Conservation (phyloP, 768 basidiomycete genomes). For the Auriscalpium orientale region DNA sequence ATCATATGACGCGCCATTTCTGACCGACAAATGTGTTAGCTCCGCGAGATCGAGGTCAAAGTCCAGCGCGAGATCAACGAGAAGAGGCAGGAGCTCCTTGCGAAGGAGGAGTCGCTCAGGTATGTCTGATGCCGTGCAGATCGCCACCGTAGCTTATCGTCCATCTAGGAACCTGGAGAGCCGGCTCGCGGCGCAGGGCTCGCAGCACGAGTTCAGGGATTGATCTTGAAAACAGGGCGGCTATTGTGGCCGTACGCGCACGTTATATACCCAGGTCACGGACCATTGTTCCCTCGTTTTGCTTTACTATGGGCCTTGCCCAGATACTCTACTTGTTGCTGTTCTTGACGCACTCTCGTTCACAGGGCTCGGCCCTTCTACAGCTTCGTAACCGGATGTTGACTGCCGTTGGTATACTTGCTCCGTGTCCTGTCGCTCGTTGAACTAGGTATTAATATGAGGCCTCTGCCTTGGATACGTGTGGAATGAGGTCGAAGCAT, state of each 20-base stretch:
- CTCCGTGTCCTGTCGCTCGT: not conserved
- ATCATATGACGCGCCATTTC: not conserved
- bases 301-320: not conserved
- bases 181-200: slow-evolving; percentile 83
- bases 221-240: slow-evolving; percentile 24
- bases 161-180: slow-evolving; percentile 76
- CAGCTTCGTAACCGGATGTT: not conserved
- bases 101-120: slow-evolving; percentile 93
- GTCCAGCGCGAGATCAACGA: slow-evolving; percentile 97
- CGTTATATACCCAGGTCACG: slow-evolving; percentile 20
- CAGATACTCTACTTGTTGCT: not conserved
- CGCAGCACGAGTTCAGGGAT: slow-evolving; percentile 71
- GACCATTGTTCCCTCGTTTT: not conserved
- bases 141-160: not conserved
- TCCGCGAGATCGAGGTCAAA: slow-evolving; percentile 96
- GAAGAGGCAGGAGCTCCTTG: slow-evolving; percentile 92
- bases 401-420: not conserved
- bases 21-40: slow-evolving; percentile 31
- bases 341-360: not conserved
- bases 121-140: slow-evolving; percentile 24
- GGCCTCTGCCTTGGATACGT: not conserved
- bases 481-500: not conserved
- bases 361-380: not conserved
- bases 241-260: not conserved
- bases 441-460: not conserved